Evolutionary conservation across 495 filamentous ascomycete species (phyloP), one percentile per base, ranked within the genome.

Genomic region (Annulohypoxylon nitens): DNA sequence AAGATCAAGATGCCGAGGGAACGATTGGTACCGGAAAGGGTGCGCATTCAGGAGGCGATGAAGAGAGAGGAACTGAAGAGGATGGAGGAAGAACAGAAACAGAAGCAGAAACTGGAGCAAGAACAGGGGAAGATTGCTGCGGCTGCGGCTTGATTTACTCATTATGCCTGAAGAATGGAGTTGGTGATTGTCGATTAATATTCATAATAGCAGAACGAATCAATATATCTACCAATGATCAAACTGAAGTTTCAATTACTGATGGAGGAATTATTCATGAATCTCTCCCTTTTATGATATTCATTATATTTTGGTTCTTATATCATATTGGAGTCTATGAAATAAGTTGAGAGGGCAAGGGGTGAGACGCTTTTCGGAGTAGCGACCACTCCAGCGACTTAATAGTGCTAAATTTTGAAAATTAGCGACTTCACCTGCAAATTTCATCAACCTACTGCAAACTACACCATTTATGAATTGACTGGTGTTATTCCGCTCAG

Each of bases 1-100:
- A 87, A 84, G 81, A 90, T 90, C 53, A 83, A 83, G 25, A 83
- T 76, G 5, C 81, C 84, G 30, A 81, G 90, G 53, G 86, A 89
- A 69, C 45, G 45, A 4, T 78, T 85, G 2, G 70, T 83, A 0
- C 81, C 83, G 0, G 77, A 83, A 55, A 69, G 85, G 43, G 62
- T 86, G 33, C 73, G 77, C 33, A 79, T 83, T 11, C 81, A 85
- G 78, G 80, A 86, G 76, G 77, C 71, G 67, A 87, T 88, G 86
- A 88, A 80, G 81, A 65, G 68, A 58, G 79, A 83, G 73, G 85
- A 86, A 74, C 39, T 80, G 58, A 72, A 73, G 63, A 79, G 84
- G 74, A 36, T 85, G 63, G 80, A 79, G 59, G 81, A 76, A 64
- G 73, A 67, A 60, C 45, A 72, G 67, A 66, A 57, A 53, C 55